Evolutionary conservation across 2,329 filamentous ascomycete species (phyloP), one percentile per base, ranked within the genome.

Genomic region (Colletotrichum eremochloae): DNA sequence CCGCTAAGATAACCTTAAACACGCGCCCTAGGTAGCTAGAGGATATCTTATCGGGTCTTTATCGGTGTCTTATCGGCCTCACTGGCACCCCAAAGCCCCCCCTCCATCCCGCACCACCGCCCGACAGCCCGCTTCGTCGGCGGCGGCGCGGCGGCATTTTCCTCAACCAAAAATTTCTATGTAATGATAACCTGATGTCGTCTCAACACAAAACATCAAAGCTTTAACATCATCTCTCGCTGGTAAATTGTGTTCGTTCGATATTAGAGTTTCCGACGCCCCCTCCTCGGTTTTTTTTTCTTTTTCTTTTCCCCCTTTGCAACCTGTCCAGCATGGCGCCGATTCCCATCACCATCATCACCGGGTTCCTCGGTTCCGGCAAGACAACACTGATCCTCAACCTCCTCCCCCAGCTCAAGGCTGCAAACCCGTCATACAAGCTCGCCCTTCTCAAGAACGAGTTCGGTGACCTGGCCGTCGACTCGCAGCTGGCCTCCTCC

Each of bases 361-460:
- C 96, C 6, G 96, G 96, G 80, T 99, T 98, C 84, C 90, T 98
- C 20, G 96, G 96, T 79, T 96, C 94, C 11, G 96, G 96, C 71
- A 98, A 98, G 85, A 99, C 96, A 1, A 98, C 96, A 2, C 88
- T 99, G 71, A 95, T 99, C 75, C 91, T 99, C 74, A 96, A 96
- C 82, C 92, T 99, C 15, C 89, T 98, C 76, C 95, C 95, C 0
- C 96, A 99, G 84, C 92, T 99, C 18, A 89, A 85, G 77, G 91
- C 92, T n/a, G 84, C 88, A 65, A 92, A 91, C 80, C 89, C 90
- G 1, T 75, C 80, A 75, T 98, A 99, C 89, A 93, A 92, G 70
- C 93, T 99, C 75, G 96, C 96, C 2, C 91, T 99, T 20, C 89
- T 99, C 67, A 99, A 99, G 82, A 99, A 99, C 83, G 96, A 99